Evolutionary conservation across 2,329 filamentous ascomycete species (phyloP).

Genomic region (Paramyrothecium roridum): DNA sequence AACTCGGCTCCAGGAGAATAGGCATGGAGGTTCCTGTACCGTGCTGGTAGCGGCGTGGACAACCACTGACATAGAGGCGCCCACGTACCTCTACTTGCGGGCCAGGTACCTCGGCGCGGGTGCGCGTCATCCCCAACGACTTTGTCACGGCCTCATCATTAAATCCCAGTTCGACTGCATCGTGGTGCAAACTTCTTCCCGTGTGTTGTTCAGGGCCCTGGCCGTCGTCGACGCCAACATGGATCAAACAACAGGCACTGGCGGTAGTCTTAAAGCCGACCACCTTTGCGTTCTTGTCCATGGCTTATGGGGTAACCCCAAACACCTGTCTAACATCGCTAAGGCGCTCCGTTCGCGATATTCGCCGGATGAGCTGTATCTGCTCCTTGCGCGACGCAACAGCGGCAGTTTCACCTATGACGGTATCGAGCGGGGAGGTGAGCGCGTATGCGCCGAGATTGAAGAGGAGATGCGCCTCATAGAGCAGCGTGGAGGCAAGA

Average conservation of each 20-base stretch:
- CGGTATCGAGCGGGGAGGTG: conserved; percentile 65
- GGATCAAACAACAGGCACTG: conserved; percentile 37
- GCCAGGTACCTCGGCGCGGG: not conserved
- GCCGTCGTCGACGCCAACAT: not conserved
- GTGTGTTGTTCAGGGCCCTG: no score
- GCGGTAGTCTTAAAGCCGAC: conserved; percentile 53
- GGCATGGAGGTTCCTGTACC: not conserved
- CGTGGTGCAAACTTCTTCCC: no score
- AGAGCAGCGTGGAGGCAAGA: conserved; percentile 61
- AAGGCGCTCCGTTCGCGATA: conserved; percentile 61
- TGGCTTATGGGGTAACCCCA: conserved; percentile 79
- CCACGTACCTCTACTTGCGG: not conserved
- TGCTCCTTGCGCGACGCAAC: conserved; percentile 71
- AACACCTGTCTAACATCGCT: conserved; percentile 67
- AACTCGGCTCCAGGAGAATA: no score
- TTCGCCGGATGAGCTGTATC: conserved; percentile 61
- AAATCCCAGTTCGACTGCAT: not conserved
- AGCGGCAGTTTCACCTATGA: conserved; percentile 70
- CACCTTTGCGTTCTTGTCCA: conserved; percentile 79
- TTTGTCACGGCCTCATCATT: not conserved
- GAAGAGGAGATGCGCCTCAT: conserved; percentile 59
- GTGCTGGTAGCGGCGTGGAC: not conserved
- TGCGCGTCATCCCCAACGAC: not conserved
- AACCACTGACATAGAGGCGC: not conserved
- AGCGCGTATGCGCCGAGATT: conserved; percentile 65